Conservation (phyloP, 2,329 filamentous ascomycete genomes). For the Aspergillus persii region DNA sequence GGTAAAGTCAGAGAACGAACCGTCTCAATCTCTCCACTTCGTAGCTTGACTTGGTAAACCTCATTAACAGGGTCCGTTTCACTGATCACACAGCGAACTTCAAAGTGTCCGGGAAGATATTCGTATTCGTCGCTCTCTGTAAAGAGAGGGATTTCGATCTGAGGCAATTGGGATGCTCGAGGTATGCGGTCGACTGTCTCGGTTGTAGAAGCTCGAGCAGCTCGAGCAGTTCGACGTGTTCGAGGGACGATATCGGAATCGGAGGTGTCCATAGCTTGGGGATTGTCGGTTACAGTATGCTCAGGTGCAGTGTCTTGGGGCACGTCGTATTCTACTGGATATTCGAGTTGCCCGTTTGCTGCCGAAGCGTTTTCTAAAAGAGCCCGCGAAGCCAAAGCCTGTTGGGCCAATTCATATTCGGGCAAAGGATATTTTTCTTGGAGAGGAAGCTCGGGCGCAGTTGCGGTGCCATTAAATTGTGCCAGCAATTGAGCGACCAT, state of each 20-base stretch:
- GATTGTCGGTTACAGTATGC: not conserved
- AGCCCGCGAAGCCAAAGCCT: not conserved
- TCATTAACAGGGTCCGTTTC: conserved; percentile 24
- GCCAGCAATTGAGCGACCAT: not conserved
- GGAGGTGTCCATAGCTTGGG: not conserved
- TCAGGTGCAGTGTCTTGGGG: not conserved
- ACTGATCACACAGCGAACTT: conserved; percentile 30
- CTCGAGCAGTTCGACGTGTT: not conserved
- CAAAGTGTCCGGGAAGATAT: conserved; percentile 40
- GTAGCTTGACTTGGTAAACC: conserved; percentile 33
- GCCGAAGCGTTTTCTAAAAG: not conserved
- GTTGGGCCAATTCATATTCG: not conserved
- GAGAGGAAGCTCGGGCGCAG: not conserved
- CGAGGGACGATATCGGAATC: not conserved
- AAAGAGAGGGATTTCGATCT: conserved; percentile 33
- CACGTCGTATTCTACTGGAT: not conserved
- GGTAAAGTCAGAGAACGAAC: conserved; percentile 21
- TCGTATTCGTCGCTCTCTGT: conserved; percentile 35
- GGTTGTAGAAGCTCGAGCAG: not conserved
- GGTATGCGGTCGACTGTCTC: not conserved
- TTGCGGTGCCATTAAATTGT: not conserved
- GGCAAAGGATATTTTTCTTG: not conserved
- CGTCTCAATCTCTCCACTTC: conserved; percentile 35
- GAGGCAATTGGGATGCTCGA: conserved; percentile 7
- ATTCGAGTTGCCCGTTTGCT: not conserved